A percentile compares a stretch with the other conserved stretches of the same genome.
Evolutionary conservation across 345 rosid species (phyloP).

Genomic region (Hypericum androsaemum): DNA sequence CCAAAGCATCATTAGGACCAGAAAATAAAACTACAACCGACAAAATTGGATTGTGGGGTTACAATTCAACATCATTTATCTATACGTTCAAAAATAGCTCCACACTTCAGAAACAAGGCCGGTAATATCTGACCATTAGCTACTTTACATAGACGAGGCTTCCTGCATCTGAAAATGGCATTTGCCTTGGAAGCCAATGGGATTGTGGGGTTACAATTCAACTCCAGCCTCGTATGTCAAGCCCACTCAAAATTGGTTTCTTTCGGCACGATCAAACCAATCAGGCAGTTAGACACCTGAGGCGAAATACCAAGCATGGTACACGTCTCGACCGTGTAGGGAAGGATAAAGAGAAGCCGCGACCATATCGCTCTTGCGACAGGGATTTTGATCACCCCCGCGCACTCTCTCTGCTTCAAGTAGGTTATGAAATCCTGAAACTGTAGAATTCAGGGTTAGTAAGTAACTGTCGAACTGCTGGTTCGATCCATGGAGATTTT

Average conservation of each 20-base stretch:
- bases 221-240: constrained; percentile 15
- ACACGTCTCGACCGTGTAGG: constrained; percentile 64
- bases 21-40: too few relatives aligned
- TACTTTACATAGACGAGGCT: too few relatives aligned
- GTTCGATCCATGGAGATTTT: background rate
- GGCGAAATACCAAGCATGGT: constrained; percentile 63
- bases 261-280: constrained; percentile 81
- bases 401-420: constrained; percentile 92
- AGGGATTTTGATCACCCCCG: constrained; percentile 93
- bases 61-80: too few relatives aligned
- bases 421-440: constrained; percentile 83
- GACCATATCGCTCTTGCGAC: constrained; percentile 69
- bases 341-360: constrained; percentile 88
- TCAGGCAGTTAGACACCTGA: constrained; percentile 41
- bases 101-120: too few relatives aligned
- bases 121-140: too few relatives aligned
- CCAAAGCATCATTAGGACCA: too few relatives aligned
- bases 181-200: too few relatives aligned
- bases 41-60: too few relatives aligned
- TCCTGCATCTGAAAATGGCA: too few relatives aligned
- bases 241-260: constrained; percentile 70
- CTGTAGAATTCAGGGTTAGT: constrained; percentile 30
- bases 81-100: too few relatives aligned
- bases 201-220: too few relatives aligned
- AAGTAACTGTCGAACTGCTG: background rate